These are phyloP conservation scores for Suillus occidentalis DNA, from an alignment of 768 basidiomycete species.

Conservation along the genomic window DNA sequence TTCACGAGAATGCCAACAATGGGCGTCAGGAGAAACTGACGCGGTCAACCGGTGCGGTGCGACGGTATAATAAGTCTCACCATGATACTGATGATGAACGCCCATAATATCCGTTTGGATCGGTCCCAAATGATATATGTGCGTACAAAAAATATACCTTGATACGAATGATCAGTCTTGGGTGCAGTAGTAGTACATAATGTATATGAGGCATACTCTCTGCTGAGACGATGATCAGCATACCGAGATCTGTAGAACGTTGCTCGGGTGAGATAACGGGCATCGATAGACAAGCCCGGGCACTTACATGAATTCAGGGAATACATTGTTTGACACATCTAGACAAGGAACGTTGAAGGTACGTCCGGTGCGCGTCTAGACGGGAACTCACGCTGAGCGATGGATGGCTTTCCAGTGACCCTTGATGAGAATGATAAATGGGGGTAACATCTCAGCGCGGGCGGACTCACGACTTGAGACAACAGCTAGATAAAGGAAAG, in stretches of 20 bases:
- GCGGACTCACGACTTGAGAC: neutral
- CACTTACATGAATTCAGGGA: constrained; percentile 4
- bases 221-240: neutral
- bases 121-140: constrained; percentile 8
- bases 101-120: neutral
- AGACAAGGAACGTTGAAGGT: neutral
- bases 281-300: too few relatives aligned
- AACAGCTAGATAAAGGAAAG: neutral
- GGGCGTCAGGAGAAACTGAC: neutral
- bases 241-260: neutral
- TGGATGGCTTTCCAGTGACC: constrained; percentile 13
- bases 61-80: neutral
- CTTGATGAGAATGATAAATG: constrained; percentile 17
- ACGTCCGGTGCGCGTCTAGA: neutral
- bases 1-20: neutral
- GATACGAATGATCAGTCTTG: neutral
- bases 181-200: neutral
- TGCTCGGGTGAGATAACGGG: neutral
- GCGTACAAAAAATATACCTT: constrained; percentile 8
- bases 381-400: neutral
- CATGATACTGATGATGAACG: neutral
- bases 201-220: neutral
- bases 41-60: neutral
- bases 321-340: constrained; percentile 4
- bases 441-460: neutral